Evolutionary conservation across 148 eudicot genomes (phyloP), one percentile per base, ranked within the genome.

Genomic region (Cornus florida): DNA sequence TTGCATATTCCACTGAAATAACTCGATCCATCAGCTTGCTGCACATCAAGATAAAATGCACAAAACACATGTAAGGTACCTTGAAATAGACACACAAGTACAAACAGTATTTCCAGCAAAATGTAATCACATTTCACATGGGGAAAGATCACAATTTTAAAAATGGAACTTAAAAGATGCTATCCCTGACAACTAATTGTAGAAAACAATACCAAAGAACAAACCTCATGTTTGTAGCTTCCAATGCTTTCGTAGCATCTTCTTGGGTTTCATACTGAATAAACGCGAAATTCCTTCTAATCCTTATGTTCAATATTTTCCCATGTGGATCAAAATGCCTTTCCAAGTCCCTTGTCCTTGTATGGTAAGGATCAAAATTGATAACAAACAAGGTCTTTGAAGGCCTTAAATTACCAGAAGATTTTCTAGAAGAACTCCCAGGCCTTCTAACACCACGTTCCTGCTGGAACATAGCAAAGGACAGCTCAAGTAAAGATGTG

Each of bases 21-120:
- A 94, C 90, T 32, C 93, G 90, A 73, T 94, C 98, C 86, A 89
- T 57, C 83, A 94, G 75, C 84, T 92, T 94, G 89, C 98, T 94
- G 87, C 86, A 88, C 43, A 67, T 35, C 24, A 78, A 46, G 20
- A 39, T 48, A 67, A 76, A 62, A 39, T 2, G 60, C 41, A 77
- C 23, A 43, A 33, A 62, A 17, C 6, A 62, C n/a, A n/a, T n/a
- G 17, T n/a, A 62, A 62, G 66, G 16, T 16, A 1, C 17, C 19
- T 53, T 53, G 59, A 53, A 11, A 53, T 53, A 0, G 0, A 76
- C 9, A 28, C 16, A 77, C 64, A 3, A 67, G 31, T 6, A 28
- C 14, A 67, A 50, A 9, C 60, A 67, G n/a, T 10, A 48, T 39
- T 41, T 24, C n/a, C 62, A 9, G 41, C 33, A 67, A 48, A 68